phyloP scores from a whole-genome alignment of 2,329 filamentous ascomycete genomes.

The Ophidiomyces ophidiicola region DNA sequence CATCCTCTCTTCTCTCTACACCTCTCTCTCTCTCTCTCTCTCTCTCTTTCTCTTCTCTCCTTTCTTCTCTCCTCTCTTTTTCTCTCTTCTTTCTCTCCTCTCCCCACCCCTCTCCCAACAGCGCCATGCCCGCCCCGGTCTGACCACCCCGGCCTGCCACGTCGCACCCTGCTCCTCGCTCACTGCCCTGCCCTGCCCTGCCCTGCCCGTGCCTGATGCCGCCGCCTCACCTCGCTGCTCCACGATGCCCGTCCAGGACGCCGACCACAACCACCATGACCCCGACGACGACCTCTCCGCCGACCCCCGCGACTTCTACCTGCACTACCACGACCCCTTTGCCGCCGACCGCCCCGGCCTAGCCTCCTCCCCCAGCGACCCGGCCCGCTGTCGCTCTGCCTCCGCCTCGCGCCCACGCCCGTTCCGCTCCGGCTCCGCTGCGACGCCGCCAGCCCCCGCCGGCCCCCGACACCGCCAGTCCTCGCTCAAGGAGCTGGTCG shows the following conservation, averaged over 20 bases:
- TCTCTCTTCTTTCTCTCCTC: slow-evolving; percentile 2
- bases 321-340: slow-evolving; percentile 32
- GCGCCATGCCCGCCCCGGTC: no score
- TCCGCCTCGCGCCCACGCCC: slow-evolving; percentile 16
- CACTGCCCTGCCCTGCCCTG: no score
- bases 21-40: background rate
- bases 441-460: no score
- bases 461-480: slow-evolving; percentile 37
- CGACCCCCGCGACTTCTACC: slow-evolving; percentile 43
- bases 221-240: slow-evolving; percentile 1
- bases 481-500: slow-evolving; percentile 72
- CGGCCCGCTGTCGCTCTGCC: slow-evolving; percentile 13
- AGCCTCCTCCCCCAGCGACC: slow-evolving; percentile 3
- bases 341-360: slow-evolving; percentile 18
- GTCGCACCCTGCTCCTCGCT: no score
- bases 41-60: background rate
- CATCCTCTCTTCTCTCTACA: background rate
- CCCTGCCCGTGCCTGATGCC: slow-evolving; percentile 8
- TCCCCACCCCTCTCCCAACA: background rate
- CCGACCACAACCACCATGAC: slow-evolving; percentile 29
- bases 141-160: no score
- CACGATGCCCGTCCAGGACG: slow-evolving; percentile 32
- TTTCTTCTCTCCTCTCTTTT: background rate
- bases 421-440: slow-evolving; percentile 26
- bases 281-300: slow-evolving; percentile 23